Evolutionary conservation across 345 rosid genomes (phyloP).

Genomic region (Eucalyptus pauciflora): DNA sequence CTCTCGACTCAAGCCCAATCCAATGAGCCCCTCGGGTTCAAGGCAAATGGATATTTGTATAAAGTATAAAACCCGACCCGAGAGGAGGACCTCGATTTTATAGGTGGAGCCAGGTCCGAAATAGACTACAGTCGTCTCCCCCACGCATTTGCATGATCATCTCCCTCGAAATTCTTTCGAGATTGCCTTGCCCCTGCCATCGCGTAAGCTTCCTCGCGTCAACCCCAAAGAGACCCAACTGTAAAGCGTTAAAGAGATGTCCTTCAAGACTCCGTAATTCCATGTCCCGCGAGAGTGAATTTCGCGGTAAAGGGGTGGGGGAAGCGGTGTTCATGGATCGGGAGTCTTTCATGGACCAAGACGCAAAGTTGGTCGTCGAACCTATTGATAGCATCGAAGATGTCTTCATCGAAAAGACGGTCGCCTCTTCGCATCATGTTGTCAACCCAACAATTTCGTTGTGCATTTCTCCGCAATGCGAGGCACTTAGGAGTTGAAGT

Average conservation of each 20-base stretch:
- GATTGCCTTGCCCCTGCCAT: not conserved
- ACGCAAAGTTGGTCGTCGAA: not conserved
- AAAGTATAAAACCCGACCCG: no score
- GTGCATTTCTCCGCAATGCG: not conserved
- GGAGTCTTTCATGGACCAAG: not conserved
- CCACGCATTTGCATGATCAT: no score
- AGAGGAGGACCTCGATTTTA: rapidly evolving
- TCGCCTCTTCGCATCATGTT: not conserved
- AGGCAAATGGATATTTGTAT: no score
- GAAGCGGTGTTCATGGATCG: not conserved
- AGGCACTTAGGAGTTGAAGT: not conserved
- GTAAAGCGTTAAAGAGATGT: not conserved
- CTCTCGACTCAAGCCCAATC: no score
- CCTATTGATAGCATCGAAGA: not conserved
- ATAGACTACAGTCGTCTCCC: rapidly evolving
- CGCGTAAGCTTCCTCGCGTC: not conserved
- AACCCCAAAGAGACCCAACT: not conserved
- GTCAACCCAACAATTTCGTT: not conserved
- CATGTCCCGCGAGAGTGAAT: not conserved
- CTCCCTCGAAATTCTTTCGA: rapidly evolving
- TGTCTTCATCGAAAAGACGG: not conserved
- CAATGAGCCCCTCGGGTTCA: rapidly evolving
- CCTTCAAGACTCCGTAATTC: not conserved
- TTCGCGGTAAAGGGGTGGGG: not conserved
- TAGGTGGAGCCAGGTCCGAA: no score